Conservation (phyloP, 768 basidiomycete genomes). For the Podaxis pistillaris region DNA sequence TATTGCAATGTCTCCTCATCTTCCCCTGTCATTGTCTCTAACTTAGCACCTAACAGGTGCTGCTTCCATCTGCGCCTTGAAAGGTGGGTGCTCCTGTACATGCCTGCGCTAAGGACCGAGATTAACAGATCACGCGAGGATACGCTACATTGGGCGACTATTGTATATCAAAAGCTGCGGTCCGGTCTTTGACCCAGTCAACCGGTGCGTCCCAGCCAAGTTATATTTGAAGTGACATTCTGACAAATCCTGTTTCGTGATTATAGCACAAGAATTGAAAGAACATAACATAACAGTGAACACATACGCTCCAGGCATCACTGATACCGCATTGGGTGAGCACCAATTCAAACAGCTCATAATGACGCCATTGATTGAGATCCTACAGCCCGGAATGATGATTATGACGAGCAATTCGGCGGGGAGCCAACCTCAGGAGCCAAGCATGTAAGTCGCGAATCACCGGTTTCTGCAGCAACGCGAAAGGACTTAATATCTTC, state of each 20-base stretch:
- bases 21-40: background rate
- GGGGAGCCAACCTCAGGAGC: background rate
- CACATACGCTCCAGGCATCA: conserved; percentile 35
- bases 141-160: conserved; percentile 23
- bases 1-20: background rate
- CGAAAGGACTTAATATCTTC: background rate
- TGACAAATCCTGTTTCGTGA: background rate
- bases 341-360: background rate
- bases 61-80: conserved; percentile 28
- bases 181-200: conserved; percentile 38
- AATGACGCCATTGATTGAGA: background rate
- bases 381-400: background rate
- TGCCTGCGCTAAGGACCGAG: background rate
- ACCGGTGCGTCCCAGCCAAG: conserved; percentile 27
- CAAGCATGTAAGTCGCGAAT: background rate
- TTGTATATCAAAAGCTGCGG: conserved; percentile 36
- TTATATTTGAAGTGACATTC: background rate
- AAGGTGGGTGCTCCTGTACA: conserved; percentile 16
- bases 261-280: conserved; percentile 35
- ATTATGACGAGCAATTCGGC: background rate
- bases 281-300: conserved; percentile 40
- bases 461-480: background rate
- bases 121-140: background rate
- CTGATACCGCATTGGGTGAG: conserved; percentile 12
- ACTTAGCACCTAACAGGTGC: conserved; percentile 16